Percentiles rank a stretch among this genome's conserved stretches.
Evolutionary conservation across 164 flowering plant species (phyloP).

Genomic region (Brasenia schreberi): DNA sequence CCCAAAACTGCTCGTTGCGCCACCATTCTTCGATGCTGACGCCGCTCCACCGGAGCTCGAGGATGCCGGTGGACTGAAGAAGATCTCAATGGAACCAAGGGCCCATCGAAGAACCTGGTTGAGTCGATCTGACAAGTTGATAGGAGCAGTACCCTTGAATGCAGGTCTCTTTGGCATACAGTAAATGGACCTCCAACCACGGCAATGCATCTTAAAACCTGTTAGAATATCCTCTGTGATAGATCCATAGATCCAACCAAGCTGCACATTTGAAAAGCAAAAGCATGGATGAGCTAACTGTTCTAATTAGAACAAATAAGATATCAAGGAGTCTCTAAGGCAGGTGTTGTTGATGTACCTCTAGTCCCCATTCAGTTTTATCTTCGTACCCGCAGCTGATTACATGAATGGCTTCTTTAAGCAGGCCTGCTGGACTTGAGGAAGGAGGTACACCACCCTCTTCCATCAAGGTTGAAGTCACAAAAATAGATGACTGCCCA

Average conservation of each 20-base stretch:
- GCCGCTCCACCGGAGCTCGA: conserved; percentile 85
- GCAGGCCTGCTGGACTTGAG: conserved; percentile 83
- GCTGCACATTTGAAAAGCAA: conserved; percentile 21
- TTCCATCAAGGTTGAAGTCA: conserved; percentile 82
- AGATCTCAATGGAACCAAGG: conserved; percentile 88
- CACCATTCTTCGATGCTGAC: conserved; percentile 92
- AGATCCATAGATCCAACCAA: conserved; percentile 94
- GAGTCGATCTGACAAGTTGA: conserved; percentile 80
- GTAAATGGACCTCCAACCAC: conserved; percentile 94
- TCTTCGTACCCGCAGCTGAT: conserved; percentile 98
- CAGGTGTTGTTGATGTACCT: conserved; percentile 35
- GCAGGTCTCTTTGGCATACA: conserved; percentile 84
- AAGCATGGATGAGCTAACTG: not conserved
- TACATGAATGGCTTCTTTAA: conserved; percentile 96
- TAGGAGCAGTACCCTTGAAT: conserved; percentile 87
- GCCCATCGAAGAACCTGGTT: conserved; percentile 97
- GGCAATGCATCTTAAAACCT: conserved; percentile 91
- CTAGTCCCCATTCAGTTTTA: conserved; percentile 88
- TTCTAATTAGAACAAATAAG: not conserved
- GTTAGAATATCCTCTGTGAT: conserved; percentile 84
- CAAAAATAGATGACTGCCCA: conserved; percentile 82
- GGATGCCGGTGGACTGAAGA: conserved; percentile 82
- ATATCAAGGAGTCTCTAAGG: not conserved
- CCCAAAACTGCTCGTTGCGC: conserved; percentile 93
- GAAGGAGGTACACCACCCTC: conserved; percentile 95